Evolutionary conservation across 75 land plant species (phyloP).

Genomic region (Chamaecyparis obtusa): DNA sequence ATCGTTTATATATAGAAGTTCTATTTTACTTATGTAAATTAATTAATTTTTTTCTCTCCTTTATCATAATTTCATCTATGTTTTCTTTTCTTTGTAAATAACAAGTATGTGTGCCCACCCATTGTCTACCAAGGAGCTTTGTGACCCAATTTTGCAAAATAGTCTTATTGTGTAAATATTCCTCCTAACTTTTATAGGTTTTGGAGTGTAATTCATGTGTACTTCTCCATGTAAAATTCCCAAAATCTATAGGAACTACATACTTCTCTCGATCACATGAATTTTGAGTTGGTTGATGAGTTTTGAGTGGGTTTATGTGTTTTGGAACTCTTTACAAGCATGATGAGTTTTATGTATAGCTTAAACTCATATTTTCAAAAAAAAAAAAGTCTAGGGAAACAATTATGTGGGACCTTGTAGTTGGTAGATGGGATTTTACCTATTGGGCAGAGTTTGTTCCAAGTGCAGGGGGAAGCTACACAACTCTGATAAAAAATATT

Average conservation of each 20-base stretch:
- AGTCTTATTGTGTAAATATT: too few species aligned
- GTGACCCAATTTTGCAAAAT: too few species aligned
- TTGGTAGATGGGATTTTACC: constrained; percentile 80
- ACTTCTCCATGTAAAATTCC: background rate
- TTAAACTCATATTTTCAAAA: background rate
- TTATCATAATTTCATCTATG: too few species aligned
- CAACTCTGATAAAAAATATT: constrained; percentile 61
- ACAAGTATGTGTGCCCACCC: too few species aligned
- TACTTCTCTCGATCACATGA: background rate
- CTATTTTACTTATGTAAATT: too few species aligned
- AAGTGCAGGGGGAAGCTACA: constrained; percentile 56
- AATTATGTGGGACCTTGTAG: constrained; percentile 81
- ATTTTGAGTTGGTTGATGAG: too few species aligned
- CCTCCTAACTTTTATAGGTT: background rate
- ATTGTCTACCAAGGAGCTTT: too few species aligned
- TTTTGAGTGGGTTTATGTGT: background rate
- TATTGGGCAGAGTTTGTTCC: constrained; percentile 89
- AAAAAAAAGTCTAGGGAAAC: constrained; percentile 74
- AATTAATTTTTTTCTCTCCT: too few species aligned
- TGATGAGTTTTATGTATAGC: background rate
- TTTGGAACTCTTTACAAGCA: background rate
- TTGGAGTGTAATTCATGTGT: too few species aligned
- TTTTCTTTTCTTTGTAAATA: too few species aligned
- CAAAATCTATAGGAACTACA: background rate
- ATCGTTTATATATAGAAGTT: too few species aligned